Evolutionary conservation across 257 asterid species (phyloP), one percentile per base, ranked within the genome.

Genomic region (Fraxinus pennsylvanica): DNA sequence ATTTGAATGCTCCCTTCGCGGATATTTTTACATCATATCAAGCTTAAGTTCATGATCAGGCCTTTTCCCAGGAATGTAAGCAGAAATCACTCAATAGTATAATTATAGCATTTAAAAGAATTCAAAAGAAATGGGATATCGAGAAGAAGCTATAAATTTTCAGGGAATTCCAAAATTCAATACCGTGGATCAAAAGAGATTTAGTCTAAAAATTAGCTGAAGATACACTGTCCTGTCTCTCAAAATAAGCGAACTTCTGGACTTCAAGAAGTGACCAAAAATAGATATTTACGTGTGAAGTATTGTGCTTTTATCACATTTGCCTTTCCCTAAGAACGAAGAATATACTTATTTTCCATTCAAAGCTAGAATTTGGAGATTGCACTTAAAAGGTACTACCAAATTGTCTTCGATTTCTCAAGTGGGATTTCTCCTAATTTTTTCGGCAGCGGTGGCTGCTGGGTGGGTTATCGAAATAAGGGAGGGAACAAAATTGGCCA

Each of bases 161-260:
- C 30, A 7, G 36, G 67, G 71, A 71, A 70, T 14, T 77, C 22
- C 72, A 19, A 57, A 59, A 29, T 72, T 73, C 9, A 38, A 17
- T 27, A 59, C 30, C 33, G n/a, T 61, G 35, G n/a, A 52, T 38
- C 81, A 52, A 68, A 25, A 25, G 27, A 52, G 43, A 52, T 68
- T 47, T 77, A 17, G 57, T 74, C 13, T 69, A 71, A 69, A 4
- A 69, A 72, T n/a, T 43, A 21, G 36, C 15, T 38, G 75, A 25
- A 47, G 65, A 47, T 68, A 29, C 32, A 25, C 7, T 3, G 13
- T 17, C 41, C 43, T 50, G 66, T 57, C 32, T 72, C 75, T 21
- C 39, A 21, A 73, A 50, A 15, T 73, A n/a, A 47, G n/a, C 38
- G 10, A 61, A 27, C 25, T 29, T 21, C 43, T 12, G 19, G 10